These are phyloP conservation scores for Toxicodendron radicans DNA, from an alignment of 345 rosid species.

Conservation along the genomic window DNA sequence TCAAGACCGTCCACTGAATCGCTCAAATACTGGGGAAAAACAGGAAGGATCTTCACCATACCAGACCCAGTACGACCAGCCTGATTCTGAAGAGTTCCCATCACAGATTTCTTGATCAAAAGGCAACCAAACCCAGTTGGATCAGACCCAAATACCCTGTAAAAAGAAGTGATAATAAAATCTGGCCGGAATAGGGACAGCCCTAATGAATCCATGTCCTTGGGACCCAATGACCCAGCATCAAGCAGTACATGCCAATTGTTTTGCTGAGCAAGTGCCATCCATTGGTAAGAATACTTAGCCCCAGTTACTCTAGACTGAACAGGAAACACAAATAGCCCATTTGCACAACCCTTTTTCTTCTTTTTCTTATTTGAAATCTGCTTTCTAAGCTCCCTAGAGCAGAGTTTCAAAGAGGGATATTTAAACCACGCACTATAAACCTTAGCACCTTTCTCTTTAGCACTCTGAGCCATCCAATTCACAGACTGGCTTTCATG, in stretches of 20 bases:
- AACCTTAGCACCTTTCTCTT: slow-evolving; percentile 81
- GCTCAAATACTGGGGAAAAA: slow-evolving; percentile 65
- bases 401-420: slow-evolving; percentile 82
- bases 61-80: slow-evolving; percentile 69
- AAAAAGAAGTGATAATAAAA: slow-evolving; percentile 80
- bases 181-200: slow-evolving; percentile 84
- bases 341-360: slow-evolving; percentile 78
- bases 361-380: slow-evolving; percentile 69
- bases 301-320: slow-evolving; percentile 85
- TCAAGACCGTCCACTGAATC: slow-evolving; percentile 80
- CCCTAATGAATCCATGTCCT: slow-evolving; percentile 90
- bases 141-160: slow-evolving; percentile 72
- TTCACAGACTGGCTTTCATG: slow-evolving; percentile 92
- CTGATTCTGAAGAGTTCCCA: slow-evolving; percentile 67
- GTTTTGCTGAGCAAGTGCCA: slow-evolving; percentile 84
- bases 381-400: slow-evolving; percentile 75
- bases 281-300: slow-evolving; percentile 90
- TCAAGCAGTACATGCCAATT: slow-evolving; percentile 84
- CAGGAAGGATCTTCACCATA: slow-evolving; percentile 73
- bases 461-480: slow-evolving; percentile 87
- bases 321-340: slow-evolving; percentile 82
- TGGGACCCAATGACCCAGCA: slow-evolving; percentile 82
- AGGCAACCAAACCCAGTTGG: slow-evolving; percentile 88
- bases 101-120: slow-evolving; percentile 81
- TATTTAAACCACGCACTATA: slow-evolving; percentile 89